A percentile compares a stretch with the other conserved stretches of the same genome.
Evolutionary conservation across 2,329 filamentous ascomycete genomes (phyloP).

Genomic region (Dryadomyces sulphureus): DNA sequence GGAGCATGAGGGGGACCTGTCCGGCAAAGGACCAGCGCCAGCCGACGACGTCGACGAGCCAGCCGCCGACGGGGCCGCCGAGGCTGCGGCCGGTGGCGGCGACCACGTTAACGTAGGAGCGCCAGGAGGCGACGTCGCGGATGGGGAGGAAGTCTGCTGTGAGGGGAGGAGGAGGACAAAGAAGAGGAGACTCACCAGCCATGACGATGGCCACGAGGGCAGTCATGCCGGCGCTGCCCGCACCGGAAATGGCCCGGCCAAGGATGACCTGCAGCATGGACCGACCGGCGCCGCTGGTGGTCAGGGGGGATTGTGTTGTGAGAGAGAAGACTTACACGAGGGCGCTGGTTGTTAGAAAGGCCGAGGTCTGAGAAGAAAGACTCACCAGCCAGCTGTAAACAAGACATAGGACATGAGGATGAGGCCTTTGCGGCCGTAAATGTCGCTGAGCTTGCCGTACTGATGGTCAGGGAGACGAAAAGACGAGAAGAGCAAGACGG

Average conservation of each 20-base stretch:
- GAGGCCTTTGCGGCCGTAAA: slow-evolving; percentile 38
- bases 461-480: slow-evolving; percentile 10
- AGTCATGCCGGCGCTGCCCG: slow-evolving; percentile 35
- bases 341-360: slow-evolving; percentile 10
- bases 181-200: slow-evolving; percentile 22
- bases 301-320: neutral
- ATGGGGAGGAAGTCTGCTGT: slow-evolving; percentile 32
- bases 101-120: slow-evolving; percentile 36
- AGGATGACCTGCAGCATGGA: slow-evolving; percentile 33
- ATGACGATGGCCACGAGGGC: slow-evolving; percentile 36
- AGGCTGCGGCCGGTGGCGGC: slow-evolving; percentile 35
- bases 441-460: slow-evolving; percentile 41
- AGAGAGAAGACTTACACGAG: slow-evolving; percentile 16
- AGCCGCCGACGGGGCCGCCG: slow-evolving; percentile 43
- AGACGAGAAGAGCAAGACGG: slow-evolving; percentile 10
- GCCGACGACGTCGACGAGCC: slow-evolving; percentile 44
- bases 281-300: slow-evolving; percentile 24
- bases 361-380: neutral
- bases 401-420: slow-evolving; percentile 33
- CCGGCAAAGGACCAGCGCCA: slow-evolving; percentile 52
- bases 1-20: slow-evolving; percentile 38
- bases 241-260: slow-evolving; percentile 35
- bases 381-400: slow-evolving; percentile 34
- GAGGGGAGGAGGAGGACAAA: neutral
- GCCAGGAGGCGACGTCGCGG: slow-evolving; percentile 37